Percentiles rank a stretch among this genome's conserved stretches.
phyloP scores from a whole-genome alignment of 345 rosid genomes.

The Sisymbrium irio region DNA sequence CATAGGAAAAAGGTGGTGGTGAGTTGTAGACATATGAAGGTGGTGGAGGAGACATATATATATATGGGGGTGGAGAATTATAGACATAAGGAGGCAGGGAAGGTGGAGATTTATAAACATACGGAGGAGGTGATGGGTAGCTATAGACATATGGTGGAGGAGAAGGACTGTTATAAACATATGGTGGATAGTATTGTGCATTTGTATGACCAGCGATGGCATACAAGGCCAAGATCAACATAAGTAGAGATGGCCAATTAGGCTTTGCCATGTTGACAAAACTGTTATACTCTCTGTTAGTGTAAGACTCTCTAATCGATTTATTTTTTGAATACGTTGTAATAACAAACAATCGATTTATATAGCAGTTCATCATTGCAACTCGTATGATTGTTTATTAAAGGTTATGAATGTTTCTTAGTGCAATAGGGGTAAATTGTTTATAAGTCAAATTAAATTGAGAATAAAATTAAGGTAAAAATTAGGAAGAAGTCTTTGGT shows the following conservation, averaged over 20 bases:
- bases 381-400: conserved; percentile 10
- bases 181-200: conserved; percentile 23
- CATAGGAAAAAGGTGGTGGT: background rate
- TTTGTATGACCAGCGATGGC: conserved; percentile 9
- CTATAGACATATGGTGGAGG: conserved; percentile 7
- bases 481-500: conserved; percentile 15
- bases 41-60: conserved; percentile 2
- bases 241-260: conserved; percentile 23
- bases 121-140: background rate
- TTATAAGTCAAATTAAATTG: conserved; percentile 13
- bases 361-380: conserved; percentile 11
- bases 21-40: background rate
- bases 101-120: background rate
- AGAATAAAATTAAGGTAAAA: conserved; percentile 13
- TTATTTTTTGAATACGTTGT: conserved; percentile 19
- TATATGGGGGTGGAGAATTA: background rate
- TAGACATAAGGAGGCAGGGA: background rate
- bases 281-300: conserved; percentile 1
- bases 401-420: conserved; percentile 8
- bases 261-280: conserved; percentile 22
- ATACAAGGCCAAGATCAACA: conserved; percentile 29
- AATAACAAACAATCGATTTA: background rate
- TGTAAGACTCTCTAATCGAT: background rate
- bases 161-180: too few relatives aligned
- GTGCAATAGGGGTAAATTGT: conserved; percentile 8